phyloP scores from a whole-genome alignment of 257 asterid species.

The Knoxia roxburghii region DNA sequence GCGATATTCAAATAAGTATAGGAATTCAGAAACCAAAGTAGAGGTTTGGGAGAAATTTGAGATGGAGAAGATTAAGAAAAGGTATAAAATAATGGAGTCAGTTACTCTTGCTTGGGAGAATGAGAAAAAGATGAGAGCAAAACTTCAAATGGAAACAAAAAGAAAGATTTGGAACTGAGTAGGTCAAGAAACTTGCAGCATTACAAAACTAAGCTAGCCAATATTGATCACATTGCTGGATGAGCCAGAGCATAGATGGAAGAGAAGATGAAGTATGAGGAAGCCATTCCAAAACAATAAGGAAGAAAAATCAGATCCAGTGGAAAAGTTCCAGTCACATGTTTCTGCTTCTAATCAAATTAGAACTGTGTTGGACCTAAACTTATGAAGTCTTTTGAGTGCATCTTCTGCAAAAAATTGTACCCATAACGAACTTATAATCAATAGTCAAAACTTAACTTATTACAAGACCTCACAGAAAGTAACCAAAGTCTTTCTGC shows the following conservation, averaged over 20 bases:
- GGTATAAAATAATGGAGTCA: constrained; percentile 42
- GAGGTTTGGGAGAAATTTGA: constrained; percentile 65
- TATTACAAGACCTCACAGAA: no score
- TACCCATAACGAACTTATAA: no score
- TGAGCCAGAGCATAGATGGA: constrained; percentile 49
- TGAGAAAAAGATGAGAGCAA: constrained; percentile 42
- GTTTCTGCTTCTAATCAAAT: constrained; percentile 45
- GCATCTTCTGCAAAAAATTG: no score
- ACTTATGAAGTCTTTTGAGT: no score
- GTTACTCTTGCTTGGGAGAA: constrained; percentile 56
- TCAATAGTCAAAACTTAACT: no score
- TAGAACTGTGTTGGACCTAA: neutral
- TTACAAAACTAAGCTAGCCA: constrained; percentile 45
- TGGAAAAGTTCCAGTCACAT: constrained; percentile 32
- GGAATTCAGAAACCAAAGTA: constrained; percentile 31
- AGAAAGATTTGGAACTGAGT: constrained; percentile 44
- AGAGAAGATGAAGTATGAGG: constrained; percentile 45
- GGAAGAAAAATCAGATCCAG: constrained; percentile 44
- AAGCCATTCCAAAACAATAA: constrained; percentile 37
- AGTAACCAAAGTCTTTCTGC: no score
- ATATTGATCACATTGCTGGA: constrained; percentile 44
- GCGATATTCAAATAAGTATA: constrained; percentile 23
- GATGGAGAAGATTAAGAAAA: constrained; percentile 47
- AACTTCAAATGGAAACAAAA: constrained; percentile 44
- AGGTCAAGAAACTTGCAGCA: constrained; percentile 49